Evolutionary conservation across 352 stramenopile species (phyloP), one percentile per base, ranked within the genome.

Genomic region (Phytophthora agathidicida): DNA sequence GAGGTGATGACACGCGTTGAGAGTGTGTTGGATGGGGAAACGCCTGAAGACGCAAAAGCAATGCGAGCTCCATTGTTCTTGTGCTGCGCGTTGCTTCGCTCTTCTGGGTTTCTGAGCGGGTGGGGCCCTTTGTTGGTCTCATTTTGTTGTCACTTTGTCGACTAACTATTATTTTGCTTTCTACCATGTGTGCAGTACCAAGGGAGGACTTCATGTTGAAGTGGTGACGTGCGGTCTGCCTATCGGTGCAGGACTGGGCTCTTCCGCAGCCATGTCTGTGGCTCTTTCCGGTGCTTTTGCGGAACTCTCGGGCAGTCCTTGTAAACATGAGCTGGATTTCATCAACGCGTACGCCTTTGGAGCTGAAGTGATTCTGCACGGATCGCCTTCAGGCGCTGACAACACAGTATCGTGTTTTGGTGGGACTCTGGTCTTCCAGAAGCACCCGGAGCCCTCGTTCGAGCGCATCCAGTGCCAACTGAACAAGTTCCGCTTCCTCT

Each of bases 381-480:
- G 92, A 8, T 83, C 75, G 9, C 93, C 93, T 35, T 98, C 90
- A 10, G 93, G 93, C 35, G 80, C 97, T 20, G 93, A 98, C 74
- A 98, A 98, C 58, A 98, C 89, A 1, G 83, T 98, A 10, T 90
- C 84, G 22, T 83, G 83, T 27, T 97, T 89, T 64, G 90, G 89
- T 23, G 92, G 93, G 1, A 73, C 89, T n/a, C 67, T 98, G 19
- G 35, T 85, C 37, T 97, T 96, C 60, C 64, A 73, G 11, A 93
- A 91, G 44, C 49, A 69, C 10, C 71, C 74, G 1, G 57, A 65
- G 28, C 72, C 83, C 0, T 72, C 65, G 9, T 86, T 89, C 46
- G 49, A 66, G 33, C 55, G 58, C 20, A 75, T 92, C 24, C 19
- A 59, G 7, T 80, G 69, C 35, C 61, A 91, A 35, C 54, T 93